Base-by-base conservation (phyloP, 225 moss, liverwort and hornwort genomes). In the Pseudoscleropodium purum region DNA sequence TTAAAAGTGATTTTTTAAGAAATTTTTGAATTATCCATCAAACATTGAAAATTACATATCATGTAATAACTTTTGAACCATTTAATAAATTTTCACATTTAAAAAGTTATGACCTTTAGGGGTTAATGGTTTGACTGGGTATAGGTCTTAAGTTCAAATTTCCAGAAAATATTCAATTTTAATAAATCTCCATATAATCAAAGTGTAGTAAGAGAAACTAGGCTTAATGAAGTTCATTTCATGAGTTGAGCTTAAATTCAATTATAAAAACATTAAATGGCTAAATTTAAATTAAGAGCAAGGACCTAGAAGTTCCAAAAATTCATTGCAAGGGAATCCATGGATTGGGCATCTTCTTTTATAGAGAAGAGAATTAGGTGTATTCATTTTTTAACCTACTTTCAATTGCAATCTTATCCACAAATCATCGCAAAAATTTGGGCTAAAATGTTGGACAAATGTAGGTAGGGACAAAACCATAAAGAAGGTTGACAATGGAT, bases 381-480 rank as follows among this genome's bases (percentile, higher is more conserved):
- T 72, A 26, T 2, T 26, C 15, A 15, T 41, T 26, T 15, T 5
- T 4, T 0, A 41, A 26, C 4, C 9, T 26, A 26, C 26, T 72
- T 26, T 4, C 7, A 39, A 72, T 41, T 39, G 25, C 0, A 72
- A 3, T 72, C 25, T 26, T 26, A 41, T 72, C 41, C 5, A 41
- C 15, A 41, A 47, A 26, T 41, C 11, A 41, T 72, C 0, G 8
- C 8, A 25, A 72, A 72, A 72, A 26, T 18, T 7, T 41, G 3
- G 41, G 5, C 26, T 72, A 26, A 15, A 41, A 72, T 72, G 4
- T 72, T 15, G 15, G 15, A 39, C 15, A 70, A 70, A 39, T 41
- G 1, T 72, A 72, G 5, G 9, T 0, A 41, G 0, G 9, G 15
- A 26, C 47, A 47, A 47, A 47, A 47, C 9, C 47, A 7, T 47